These are phyloP conservation scores for Onygenales sp. DNA, from an alignment of 2,329 filamentous ascomycete genomes.

Conservation along the genomic window DNA sequence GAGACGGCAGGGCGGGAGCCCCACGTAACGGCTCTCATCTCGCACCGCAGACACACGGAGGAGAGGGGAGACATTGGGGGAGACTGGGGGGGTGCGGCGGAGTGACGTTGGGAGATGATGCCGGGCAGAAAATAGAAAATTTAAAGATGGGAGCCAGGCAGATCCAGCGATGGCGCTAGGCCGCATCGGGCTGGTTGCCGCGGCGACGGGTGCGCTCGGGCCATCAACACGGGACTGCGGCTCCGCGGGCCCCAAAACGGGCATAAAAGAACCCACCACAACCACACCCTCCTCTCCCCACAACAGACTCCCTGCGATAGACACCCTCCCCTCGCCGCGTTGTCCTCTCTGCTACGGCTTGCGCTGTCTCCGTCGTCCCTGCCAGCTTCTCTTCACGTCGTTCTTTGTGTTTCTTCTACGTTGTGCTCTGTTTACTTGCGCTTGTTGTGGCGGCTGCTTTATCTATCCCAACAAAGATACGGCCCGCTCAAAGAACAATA, in stretches of 20 bases:
- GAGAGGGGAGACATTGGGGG: slow-evolving; percentile 6
- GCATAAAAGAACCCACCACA: not conserved
- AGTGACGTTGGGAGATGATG: not conserved
- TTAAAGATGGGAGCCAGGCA: slow-evolving; percentile 3
- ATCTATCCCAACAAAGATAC: not conserved
- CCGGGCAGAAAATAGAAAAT: not conserved
- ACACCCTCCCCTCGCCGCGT: slow-evolving; percentile 6
- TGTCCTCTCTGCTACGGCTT: slow-evolving; percentile 5
- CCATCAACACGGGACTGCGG: slow-evolving; percentile 7
- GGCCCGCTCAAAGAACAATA: slow-evolving; percentile 1
- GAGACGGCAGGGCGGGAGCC: not conserved
- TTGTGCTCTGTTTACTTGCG: slow-evolving; percentile 9
- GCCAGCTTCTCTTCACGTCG: slow-evolving; percentile 11
- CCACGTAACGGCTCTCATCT: slow-evolving; percentile 13
- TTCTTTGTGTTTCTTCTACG: slow-evolving; percentile 9
- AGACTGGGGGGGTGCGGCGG: not conserved
- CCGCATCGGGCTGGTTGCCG: slow-evolving; percentile 4
- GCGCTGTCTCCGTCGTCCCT: slow-evolving; percentile 13
- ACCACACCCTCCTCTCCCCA: slow-evolving; percentile 6
- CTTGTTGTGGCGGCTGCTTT: slow-evolving; percentile 13
- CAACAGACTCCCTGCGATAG: not conserved
- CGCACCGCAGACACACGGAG: slow-evolving; percentile 26
- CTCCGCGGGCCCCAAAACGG: not conserved
- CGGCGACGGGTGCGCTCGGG: slow-evolving; percentile 5
- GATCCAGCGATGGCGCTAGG: not conserved